Evolutionary conservation across 106 monocot genomes (phyloP).

Genomic region (Dactylorhiza incarnata): DNA sequence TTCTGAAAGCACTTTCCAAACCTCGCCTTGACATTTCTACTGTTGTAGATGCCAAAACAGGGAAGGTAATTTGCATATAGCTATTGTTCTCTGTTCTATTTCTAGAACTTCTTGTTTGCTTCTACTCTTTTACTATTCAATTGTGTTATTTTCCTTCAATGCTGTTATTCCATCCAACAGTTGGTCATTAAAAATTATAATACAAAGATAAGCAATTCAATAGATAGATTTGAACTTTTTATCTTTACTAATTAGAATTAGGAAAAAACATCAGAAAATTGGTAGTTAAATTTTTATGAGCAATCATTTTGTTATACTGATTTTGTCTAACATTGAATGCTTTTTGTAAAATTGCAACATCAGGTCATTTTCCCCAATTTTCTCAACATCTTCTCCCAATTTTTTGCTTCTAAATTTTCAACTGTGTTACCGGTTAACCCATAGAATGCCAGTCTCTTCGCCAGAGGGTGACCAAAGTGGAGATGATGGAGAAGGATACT

Average conservation of each 20-base stretch:
- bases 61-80: constrained; percentile 47
- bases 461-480: too few relatives aligned
- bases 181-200: neutral
- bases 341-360: too few relatives aligned
- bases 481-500: too few relatives aligned
- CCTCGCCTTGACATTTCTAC: constrained; percentile 79
- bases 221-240: neutral
- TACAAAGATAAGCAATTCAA: neutral
- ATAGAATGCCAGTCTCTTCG: too few relatives aligned
- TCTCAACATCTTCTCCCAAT: too few relatives aligned
- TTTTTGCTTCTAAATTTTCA: too few relatives aligned
- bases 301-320: too few relatives aligned
- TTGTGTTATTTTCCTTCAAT: neutral
- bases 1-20: constrained; percentile 65
- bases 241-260: neutral
- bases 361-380: too few relatives aligned
- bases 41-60: constrained; percentile 79
- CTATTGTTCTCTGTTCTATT: neutral
- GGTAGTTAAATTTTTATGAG: too few relatives aligned
- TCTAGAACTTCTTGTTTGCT: neutral
- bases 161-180: neutral
- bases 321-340: too few relatives aligned
- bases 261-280: too few relatives aligned
- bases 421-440: too few relatives aligned
- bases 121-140: neutral